Evolutionary conservation across 768 basidiomycete species (phyloP), one percentile per base, ranked within the genome.

Genomic region (Serendipita indica): DNA sequence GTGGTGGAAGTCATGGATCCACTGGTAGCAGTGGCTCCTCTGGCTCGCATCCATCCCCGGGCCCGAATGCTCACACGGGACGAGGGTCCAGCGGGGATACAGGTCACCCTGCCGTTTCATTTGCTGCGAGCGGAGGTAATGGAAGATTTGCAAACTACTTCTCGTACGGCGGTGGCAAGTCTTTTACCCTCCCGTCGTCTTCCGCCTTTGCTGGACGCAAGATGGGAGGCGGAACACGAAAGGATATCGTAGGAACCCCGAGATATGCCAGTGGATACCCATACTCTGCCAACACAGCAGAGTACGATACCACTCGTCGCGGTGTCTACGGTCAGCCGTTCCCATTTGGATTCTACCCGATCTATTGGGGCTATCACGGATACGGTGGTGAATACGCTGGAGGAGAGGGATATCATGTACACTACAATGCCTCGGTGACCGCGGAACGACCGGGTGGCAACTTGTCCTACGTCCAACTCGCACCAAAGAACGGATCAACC

Each of bases 251-350:
- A 57, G 79, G 79, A 2, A 69, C 69, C 3, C 83, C 81, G 30
- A 60, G 65, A 2, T 83, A 82, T 61, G 82, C 82, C 3, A 83
- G 80, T 62, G 82, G 83, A 2, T 83, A 84, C 64, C 57, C 57
- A 3, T 39, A 39, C 18, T n/a, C n/a, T n/a, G n/a, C n/a, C n/a
- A n/a, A n/a, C n/a, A n/a, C n/a, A n/a, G 18, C 37, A 39, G 18
- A 39, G 13, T 12, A 18, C 13, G 37, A 39, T 39, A 18, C 18
- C 13, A 25, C 20, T 39, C 13, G 37, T 12, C 18, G 18, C 18
- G 37, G 37, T 18, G 37, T 39, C 13, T 18, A 39, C 13, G 37
- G 37, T 39, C 37, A 39, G 18, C 37, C 45, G 12, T 37, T 37
- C 35, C 35, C 35, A 10, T 37, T 37, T 37, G 35, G 35, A 37